Conservation (phyloP, 495 filamentous ascomycete species). For the Clavariopsis aquatica region DNA sequence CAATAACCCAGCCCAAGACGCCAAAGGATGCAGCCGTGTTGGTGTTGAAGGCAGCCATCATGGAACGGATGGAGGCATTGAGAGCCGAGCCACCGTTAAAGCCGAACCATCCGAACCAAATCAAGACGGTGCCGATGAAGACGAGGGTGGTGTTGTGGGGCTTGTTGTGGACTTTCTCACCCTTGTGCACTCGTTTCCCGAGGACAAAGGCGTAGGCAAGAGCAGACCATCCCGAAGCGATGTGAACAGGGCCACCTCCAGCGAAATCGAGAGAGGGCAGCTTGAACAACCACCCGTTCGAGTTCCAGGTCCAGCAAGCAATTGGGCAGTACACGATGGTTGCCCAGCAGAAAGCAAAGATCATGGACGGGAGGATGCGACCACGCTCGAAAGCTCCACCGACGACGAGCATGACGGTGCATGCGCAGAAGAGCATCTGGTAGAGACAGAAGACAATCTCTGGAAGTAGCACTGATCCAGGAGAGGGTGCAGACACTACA, state of each 20-base stretch:
- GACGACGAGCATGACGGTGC: constrained; percentile 55
- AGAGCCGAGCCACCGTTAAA: constrained; percentile 65
- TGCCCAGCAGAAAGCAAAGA: constrained; percentile 62
- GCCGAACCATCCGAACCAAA: constrained; percentile 64
- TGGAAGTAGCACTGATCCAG: constrained; percentile 52
- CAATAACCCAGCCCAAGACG: constrained; percentile 60
- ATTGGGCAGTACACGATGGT: constrained; percentile 62
- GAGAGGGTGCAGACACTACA: constrained; percentile 54
- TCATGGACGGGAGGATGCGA: constrained; percentile 55
- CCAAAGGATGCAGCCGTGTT: constrained; percentile 61
- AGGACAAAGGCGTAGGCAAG: constrained; percentile 60
- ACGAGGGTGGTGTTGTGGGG: constrained; percentile 60
- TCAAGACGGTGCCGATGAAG: constrained; percentile 59
- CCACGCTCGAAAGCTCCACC: constrained; percentile 59
- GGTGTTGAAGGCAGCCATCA: constrained; percentile 63
- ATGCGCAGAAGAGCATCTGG: constrained; percentile 60
- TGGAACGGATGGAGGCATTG: constrained; percentile 57
- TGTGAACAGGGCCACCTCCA: constrained; percentile 59
- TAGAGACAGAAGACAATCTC: constrained; percentile 62
- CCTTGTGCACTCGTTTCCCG: constrained; percentile 54
- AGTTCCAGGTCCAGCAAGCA: constrained; percentile 64
- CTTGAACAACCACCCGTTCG: constrained; percentile 59
- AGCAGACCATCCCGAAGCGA: constrained; percentile 56
- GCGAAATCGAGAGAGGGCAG: constrained; percentile 59
- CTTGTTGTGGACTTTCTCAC: constrained; percentile 50